Percentiles rank a stretch among this genome's conserved stretches.
These are phyloP conservation scores for Coemansia sp. DNA, from an alignment of 192 early-diverging fungal genomes.

Conservation along the genomic window DNA sequence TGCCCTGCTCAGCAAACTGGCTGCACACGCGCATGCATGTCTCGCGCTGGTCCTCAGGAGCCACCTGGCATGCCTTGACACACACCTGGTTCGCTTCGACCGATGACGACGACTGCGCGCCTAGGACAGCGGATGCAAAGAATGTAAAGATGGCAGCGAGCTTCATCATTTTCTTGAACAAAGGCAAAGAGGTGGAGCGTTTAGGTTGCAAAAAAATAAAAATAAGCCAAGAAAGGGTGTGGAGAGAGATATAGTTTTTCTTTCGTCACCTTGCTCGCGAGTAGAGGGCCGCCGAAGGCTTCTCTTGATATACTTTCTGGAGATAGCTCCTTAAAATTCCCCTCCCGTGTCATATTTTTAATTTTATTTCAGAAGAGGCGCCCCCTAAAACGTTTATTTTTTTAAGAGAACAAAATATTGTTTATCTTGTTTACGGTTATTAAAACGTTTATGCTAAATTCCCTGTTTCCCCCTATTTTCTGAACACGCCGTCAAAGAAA, in stretches of 20 bases:
- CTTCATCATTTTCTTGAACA: slow-evolving; percentile 19
- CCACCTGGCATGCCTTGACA: slow-evolving; percentile 27
- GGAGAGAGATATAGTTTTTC: not conserved
- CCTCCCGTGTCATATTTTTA: not conserved
- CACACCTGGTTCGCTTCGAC: slow-evolving; percentile 15
- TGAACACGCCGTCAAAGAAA: not conserved
- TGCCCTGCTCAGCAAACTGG: slow-evolving; percentile 36
- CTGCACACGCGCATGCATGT: slow-evolving; percentile 34
- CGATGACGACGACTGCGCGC: not conserved
- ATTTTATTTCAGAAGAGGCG: not conserved
- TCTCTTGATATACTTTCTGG: not conserved
- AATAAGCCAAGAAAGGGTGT: not conserved
- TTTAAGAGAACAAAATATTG: not conserved
- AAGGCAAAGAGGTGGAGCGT: not conserved
- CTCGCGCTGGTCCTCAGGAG: slow-evolving; percentile 29
- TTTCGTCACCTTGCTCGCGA: not conserved
- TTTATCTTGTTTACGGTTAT: too few relatives aligned
- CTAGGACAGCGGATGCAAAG: not conserved
- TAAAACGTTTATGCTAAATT: not conserved
- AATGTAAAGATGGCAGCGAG: slow-evolving; percentile 1
- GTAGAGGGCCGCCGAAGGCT: not conserved
- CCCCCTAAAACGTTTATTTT: not conserved
- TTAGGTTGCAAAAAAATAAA: too few relatives aligned
- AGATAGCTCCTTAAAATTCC: too few relatives aligned
- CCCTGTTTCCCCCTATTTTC: not conserved